Conservation (phyloP, 164 flowering plant species). For the Warburgia ugandensis region DNA sequence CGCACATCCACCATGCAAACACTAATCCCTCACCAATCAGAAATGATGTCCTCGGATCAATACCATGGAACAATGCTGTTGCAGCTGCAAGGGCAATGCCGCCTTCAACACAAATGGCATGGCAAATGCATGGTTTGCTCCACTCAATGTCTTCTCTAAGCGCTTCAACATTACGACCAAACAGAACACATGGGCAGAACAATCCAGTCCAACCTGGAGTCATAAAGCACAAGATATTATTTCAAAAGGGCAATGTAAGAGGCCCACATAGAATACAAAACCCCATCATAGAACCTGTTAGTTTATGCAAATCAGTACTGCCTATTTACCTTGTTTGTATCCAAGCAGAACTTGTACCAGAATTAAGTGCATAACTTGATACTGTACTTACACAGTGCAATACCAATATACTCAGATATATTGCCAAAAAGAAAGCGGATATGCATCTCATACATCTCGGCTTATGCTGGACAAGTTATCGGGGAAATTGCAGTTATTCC, state of each 20-base stretch:
- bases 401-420: too few relatives aligned
- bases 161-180: constrained; percentile 72
- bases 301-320: too few relatives aligned
- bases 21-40: constrained; percentile 71
- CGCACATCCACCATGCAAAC: constrained; percentile 97
- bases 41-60: constrained; percentile 74
- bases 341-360: too few relatives aligned
- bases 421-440: too few relatives aligned
- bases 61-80: constrained; percentile 61
- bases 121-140: constrained; percentile 74
- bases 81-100: constrained; percentile 77
- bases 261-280: not conserved
- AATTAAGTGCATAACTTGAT: too few relatives aligned
- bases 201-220: constrained; percentile 69
- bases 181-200: constrained; percentile 88
- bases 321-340: too few relatives aligned
- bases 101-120: constrained; percentile 88
- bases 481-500: too few relatives aligned
- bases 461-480: too few relatives aligned
- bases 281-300: not conserved
- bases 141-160: constrained; percentile 76
- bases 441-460: too few relatives aligned
- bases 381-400: too few relatives aligned
- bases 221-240: not conserved
- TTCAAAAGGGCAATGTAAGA: not conserved